Evolutionary conservation across 2,329 filamentous ascomycete genomes (phyloP).

Genomic region (Aspergillus glaucus): DNA sequence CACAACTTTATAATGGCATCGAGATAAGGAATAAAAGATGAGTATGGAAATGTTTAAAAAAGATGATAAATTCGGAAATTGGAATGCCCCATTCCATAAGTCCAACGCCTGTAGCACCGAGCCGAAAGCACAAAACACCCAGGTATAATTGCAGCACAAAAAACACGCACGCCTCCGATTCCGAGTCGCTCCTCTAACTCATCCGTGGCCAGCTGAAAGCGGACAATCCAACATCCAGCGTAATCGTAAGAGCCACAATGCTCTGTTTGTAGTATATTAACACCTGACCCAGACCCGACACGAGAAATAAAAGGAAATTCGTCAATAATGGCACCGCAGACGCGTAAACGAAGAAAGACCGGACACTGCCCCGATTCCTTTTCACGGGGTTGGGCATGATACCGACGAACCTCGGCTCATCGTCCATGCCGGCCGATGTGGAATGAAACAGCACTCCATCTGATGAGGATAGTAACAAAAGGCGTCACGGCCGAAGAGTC

Average conservation of each 20-base stretch:
- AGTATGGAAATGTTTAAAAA: no score
- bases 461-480: neutral
- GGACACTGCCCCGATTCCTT: no score
- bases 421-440: neutral
- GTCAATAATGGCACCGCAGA: neutral
- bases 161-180: neutral
- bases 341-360: no score
- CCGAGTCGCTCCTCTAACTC: neutral
- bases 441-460: neutral
- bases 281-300: neutral
- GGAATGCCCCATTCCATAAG: no score
- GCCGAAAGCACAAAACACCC: neutral
- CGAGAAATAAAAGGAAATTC: neutral
- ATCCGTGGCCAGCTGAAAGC: neutral
- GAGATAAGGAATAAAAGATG: no score
- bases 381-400: neutral
- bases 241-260: no score
- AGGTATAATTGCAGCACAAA: neutral
- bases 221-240: neutral
- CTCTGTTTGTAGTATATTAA: no score
- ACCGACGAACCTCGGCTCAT: neutral
- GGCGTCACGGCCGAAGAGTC: constrained; percentile 24
- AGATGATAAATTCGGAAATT: no score
- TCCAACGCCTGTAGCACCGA: neutral
- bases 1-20: no score